phyloP scores from a whole-genome alignment of 371 early-diverging fungal genomes.

The Lichtheimia ornata region DNA sequence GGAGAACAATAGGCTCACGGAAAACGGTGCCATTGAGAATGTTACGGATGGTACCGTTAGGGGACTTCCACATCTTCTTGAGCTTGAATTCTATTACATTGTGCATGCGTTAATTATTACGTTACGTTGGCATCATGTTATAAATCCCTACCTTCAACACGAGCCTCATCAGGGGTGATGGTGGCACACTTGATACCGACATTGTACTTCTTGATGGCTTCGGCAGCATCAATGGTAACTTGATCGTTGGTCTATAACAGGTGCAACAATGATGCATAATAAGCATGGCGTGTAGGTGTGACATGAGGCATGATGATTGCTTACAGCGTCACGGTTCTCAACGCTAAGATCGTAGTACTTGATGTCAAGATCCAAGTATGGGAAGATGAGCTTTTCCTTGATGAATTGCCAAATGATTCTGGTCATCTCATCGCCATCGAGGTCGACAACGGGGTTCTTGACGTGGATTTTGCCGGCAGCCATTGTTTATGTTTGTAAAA shows the following conservation, averaged over 20 bases:
- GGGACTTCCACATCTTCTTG: slow-evolving; percentile 96
- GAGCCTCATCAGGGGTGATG: slow-evolving; percentile 96
- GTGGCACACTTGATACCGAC: slow-evolving; percentile 99
- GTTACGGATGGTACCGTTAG: slow-evolving; percentile 97
- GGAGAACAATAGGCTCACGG: slow-evolving; percentile 94
- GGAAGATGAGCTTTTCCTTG: slow-evolving; percentile 92
- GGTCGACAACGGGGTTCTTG: slow-evolving; percentile 86
- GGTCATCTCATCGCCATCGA: slow-evolving; percentile 98
- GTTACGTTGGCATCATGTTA: too few relatives aligned
- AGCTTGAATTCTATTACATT: slow-evolving; percentile 82
- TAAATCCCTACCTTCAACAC: slow-evolving; percentile 78
- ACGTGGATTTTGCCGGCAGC: slow-evolving; percentile 59
- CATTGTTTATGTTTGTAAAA: slow-evolving; percentile 11
- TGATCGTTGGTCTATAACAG: slow-evolving; percentile 89
- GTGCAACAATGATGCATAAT: not conserved
- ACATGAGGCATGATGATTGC: not conserved
- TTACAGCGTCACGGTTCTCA: slow-evolving; percentile 83
- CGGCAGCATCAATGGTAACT: slow-evolving; percentile 95
- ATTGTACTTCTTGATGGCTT: slow-evolving; percentile 95
- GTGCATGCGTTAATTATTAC: not conserved
- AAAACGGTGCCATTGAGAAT: slow-evolving; percentile 97
- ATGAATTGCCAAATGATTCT: slow-evolving; percentile 93
- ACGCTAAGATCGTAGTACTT: slow-evolving; percentile 96
- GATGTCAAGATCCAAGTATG: slow-evolving; percentile 90
- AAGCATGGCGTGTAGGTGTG: not conserved